Base-by-base conservation (phyloP, 805 yeast species). In the Crinitomyces ghanaensis region DNA sequence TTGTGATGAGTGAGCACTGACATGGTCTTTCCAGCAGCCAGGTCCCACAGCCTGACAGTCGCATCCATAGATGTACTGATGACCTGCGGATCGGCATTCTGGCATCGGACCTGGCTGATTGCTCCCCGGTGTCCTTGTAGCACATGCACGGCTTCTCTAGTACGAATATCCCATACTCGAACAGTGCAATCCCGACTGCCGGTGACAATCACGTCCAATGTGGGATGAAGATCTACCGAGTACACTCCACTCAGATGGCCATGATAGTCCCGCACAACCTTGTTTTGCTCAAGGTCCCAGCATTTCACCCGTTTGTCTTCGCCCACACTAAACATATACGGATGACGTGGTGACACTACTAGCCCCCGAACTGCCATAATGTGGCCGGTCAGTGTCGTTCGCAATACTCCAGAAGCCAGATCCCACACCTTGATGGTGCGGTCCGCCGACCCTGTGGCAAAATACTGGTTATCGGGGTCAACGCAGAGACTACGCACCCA, bases 171-270 rank as follows among this genome's bases (percentile, higher is more conserved):
- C 99, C 99, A 91, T 4, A 85, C 78, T 34, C 93, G 63, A 0
- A 85, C 77, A 0, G 82, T 77, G 4, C 83, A 67, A 54, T 91
- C 99, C 38, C 95, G 62, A 14, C 96, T 93, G 4, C 85, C 98
- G 3, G 93, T 79, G 6, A 79, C 82, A 9, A 85, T 56, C 5
- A 88, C 59, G 45, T 86, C 93, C 17, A 86, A 57, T 3, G 84
- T 82, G 0, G 97, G 97, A 52, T 88, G 97, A 11, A 85, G 52
- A 37, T 76, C 88, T 27, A 86, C 64, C 0, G 93, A 66, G 49
- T 83, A 84, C 2, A 91, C 82, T 3, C 94, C 93, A 19, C 93
- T 82, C 17, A 83, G 63, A 59, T 91, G 98, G 3, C 98, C 99
- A 57, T 86, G 93, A 55, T 83, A 91, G 46, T 85, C 84, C 36